Percentiles rank a stretch among this genome's conserved stretches.
These are phyloP conservation scores for Dysphania ambrosioides DNA, from an alignment of 148 eudicot genomes.

Conservation along the genomic window DNA sequence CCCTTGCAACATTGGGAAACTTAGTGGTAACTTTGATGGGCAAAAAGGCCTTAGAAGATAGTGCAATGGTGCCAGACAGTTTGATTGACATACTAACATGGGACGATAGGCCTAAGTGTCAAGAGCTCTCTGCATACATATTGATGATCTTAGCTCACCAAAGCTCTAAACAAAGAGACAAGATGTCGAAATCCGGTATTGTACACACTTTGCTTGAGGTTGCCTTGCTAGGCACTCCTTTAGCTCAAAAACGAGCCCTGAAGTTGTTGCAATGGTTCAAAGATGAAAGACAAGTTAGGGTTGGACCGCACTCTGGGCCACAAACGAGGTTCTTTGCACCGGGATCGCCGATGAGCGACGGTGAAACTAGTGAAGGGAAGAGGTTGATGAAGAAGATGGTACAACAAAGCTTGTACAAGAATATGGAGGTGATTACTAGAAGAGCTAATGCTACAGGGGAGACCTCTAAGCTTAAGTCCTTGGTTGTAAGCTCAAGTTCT, in stretches of 20 bases:
- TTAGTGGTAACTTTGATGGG: conserved; percentile 68
- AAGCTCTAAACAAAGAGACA: conserved; percentile 53
- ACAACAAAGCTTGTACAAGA: conserved; percentile 66
- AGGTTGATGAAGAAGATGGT: conserved; percentile 77
- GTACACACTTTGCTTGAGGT: conserved; percentile 71
- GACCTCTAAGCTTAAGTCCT: conserved; percentile 60
- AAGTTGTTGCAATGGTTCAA: conserved; percentile 83
- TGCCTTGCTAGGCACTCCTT: conserved; percentile 65
- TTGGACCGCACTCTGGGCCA: conserved; percentile 81
- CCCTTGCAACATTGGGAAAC: conserved; percentile 71
- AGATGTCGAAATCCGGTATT: conserved; percentile 62
- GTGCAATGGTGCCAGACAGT: conserved; percentile 46
- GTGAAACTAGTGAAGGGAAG: conserved; percentile 53
- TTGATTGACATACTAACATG: conserved; percentile 71
- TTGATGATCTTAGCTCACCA: conserved; percentile 82
- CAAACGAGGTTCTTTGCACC: conserved; percentile 37
- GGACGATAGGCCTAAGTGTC: conserved; percentile 72
- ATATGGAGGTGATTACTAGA: conserved; percentile 75
- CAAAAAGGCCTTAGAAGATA: conserved; percentile 54
- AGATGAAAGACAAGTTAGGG: conserved; percentile 50
- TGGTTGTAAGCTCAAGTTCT: conserved; percentile 77
- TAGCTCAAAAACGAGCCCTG: conserved; percentile 81
- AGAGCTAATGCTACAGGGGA: conserved; percentile 60
- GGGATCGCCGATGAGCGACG: conserved; percentile 44
- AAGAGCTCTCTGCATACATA: conserved; percentile 63